Base-by-base conservation (phyloP, 345 rosid genomes). In the Nephelium lappaceum region DNA sequence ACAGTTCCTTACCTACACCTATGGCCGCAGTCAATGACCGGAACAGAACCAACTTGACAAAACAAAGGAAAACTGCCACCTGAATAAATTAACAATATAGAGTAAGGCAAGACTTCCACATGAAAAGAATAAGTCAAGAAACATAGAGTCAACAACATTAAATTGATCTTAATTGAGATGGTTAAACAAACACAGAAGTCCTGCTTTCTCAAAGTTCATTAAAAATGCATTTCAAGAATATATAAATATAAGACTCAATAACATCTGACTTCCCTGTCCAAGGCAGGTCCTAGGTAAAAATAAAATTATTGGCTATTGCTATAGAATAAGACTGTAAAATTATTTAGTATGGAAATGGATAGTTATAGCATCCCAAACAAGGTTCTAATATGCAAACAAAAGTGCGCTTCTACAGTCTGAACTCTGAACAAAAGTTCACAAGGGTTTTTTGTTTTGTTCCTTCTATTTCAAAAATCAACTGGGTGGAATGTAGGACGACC, bases 1-100 rank as follows among this genome's bases (percentile, higher is more conserved):
- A 65, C 27, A 63, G 39, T 76, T 78, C 72, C 86, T 81, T 84
- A 93, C 98, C 95, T 71, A 82, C 76, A 79, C 91, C 93, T 0
- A 86, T 31, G 39, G 77, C 75, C 73, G 79, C 62, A 15, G 87
- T 82, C 72, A 85, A 19, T 41, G 90, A 87, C 41, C 76, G 86
- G 19, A 83, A 79, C 75, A 88, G 38, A 60, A 86, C 58, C 62
- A 81, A 77, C 83, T 83, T 92, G 76, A 89, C 23, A 38, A 86
- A 55, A 87, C 86, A 91, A 39, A 90, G 84, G 27, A 79, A 77
- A 62, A 81, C 76, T 4, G 80, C 84, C 47, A 83, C 83, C 98
- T 95, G 89, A 61, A 81, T 42, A 45, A 41, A 65, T 75, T 74
- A 36, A 21, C 55, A 69, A 65, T 42, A 69, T 31, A 18, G 12